A percentile compares a stretch with the other conserved stretches of the same genome.
phyloP scores from a whole-genome alignment of 2,329 filamentous ascomycete genomes.

The Claviceps humidiphila region DNA sequence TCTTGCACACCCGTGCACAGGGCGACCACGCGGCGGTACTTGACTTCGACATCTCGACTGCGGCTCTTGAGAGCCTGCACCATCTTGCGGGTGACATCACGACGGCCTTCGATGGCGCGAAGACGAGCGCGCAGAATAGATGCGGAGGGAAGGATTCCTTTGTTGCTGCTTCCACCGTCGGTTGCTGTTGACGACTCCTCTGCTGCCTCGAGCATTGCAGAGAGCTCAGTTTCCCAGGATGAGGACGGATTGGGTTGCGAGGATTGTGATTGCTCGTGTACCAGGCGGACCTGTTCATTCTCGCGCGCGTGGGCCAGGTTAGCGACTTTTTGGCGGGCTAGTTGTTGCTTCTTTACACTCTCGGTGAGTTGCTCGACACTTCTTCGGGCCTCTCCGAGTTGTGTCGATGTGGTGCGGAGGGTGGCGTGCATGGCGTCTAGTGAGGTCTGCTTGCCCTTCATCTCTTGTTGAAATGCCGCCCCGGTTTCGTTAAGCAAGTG shows the following conservation, averaged over 20 bases:
- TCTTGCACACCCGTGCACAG: conserved; percentile 74
- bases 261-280: conserved; percentile 27
- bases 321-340: conserved; percentile 57
- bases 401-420: conserved; percentile 66
- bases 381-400: conserved; percentile 64
- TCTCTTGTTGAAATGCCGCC: conserved; percentile 64
- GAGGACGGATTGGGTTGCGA: conserved; percentile 31
- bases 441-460: conserved; percentile 69
- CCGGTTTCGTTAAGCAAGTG: conserved; percentile 70
- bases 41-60: conserved; percentile 71
- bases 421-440: conserved; percentile 72
- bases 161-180: conserved; percentile 23
- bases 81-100: conserved; percentile 51
- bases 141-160: conserved; percentile 40
- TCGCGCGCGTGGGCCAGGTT: conserved; percentile 67
- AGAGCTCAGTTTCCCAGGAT: conserved; percentile 42
- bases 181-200: conserved; percentile 19
- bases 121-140: conserved; percentile 53
- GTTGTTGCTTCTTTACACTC: conserved; percentile 48
- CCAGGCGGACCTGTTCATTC: conserved; percentile 45
- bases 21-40: conserved; percentile 78
- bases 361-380: conserved; percentile 58
- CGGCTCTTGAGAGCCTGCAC: conserved; percentile 61
- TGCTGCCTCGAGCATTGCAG: conserved; percentile 31
- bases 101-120: conserved; percentile 56